Evolutionary conservation across 495 filamentous ascomycete species (phyloP), one percentile per base, ranked within the genome.

Genomic region (Aspergillus haitiensis): DNA sequence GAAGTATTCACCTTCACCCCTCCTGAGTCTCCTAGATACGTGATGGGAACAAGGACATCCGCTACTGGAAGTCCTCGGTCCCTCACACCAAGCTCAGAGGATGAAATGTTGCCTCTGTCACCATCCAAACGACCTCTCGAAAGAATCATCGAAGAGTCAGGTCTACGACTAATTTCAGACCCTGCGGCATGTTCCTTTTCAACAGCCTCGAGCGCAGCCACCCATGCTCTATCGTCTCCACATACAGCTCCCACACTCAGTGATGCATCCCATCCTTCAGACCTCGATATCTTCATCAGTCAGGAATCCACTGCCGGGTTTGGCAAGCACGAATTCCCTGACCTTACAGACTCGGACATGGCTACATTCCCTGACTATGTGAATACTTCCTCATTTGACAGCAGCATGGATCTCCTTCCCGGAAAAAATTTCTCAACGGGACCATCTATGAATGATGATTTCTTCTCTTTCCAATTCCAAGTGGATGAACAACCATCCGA

Each of bases 281-380:
- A 80, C 42, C 74, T 80, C n/a, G 77, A 78, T 61, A 69, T 77
- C 33, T 80, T 78, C 62, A 77, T 80, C 61, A 74, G 65, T 40
- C 70, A 75, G 59, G 75, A 75, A 56, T 55, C 73, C 16, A 68
- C 72, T 4, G 66, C 74, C 7, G 66, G 65, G 4, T 64, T 76
- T 45, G 54, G 54, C 37, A 71, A 73, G 44, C 63, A 75, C 32
- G 72, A 75, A 32, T 72, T 75, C 31, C 61, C 59, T 13, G 63
- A 61, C 15, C 59, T 78, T 10, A 64, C 64, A 33, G 69, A 69
- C 42, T 61, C 68, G 7, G 64, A 67, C 8, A 60, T 75, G 61
- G 62, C 66, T 45, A 52, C 64, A 15, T 77, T 75, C 56, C 70
- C 74, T 8, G 69, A 70, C 27, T 71, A 73, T 42, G 63, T 72